Evolutionary conservation across 306 rosid genomes (phyloP), one percentile per base, ranked within the genome.

Genomic region (Sindora glabra): DNA sequence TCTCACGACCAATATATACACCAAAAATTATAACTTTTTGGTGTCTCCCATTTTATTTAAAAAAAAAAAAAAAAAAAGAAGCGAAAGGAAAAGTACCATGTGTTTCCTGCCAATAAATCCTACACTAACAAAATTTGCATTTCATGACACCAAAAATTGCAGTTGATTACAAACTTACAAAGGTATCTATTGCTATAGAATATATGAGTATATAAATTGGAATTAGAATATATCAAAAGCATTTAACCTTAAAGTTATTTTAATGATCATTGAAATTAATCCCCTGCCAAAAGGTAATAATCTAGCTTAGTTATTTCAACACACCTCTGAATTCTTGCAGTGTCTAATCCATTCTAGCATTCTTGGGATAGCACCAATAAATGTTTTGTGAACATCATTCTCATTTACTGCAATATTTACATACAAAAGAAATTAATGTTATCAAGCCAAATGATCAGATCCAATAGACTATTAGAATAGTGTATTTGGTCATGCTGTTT

Each of bases 291-390:
- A 36, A 11, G 46, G 22, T 8, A 48, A 59, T n/a, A 13, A 41
- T 11, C 42, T 67, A 29, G 2, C 8, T 29, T 29, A 29, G 34
- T 4, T 9, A 6, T 55, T 51, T 57, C 57, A 26, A 66, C 65
- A 8, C 33, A 91, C 96, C 96, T 85, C 77, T 38, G 71, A 47
- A 69, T 76, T 48, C 74, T 76, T 85, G 88, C 85, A 91, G 42
- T 41, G 69, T 55, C 48, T 67, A 64, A 91, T 78, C 98, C 96
- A 88, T 57, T 51, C 76, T 69, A 85, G 70, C 49, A 92, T 47
- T 74, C 70, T 89, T 24, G 96, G 98, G 67, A 88, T 64, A 62
- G 90, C 87, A 56, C 79, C 85, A 59, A 73, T 69, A 73, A 92
- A 71, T 46, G 75, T 83, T 76, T 74, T 80, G 70, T 59, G 69